phyloP scores from a whole-genome alignment of 305 asterid species.

The Fraxinus angustifolia region DNA sequence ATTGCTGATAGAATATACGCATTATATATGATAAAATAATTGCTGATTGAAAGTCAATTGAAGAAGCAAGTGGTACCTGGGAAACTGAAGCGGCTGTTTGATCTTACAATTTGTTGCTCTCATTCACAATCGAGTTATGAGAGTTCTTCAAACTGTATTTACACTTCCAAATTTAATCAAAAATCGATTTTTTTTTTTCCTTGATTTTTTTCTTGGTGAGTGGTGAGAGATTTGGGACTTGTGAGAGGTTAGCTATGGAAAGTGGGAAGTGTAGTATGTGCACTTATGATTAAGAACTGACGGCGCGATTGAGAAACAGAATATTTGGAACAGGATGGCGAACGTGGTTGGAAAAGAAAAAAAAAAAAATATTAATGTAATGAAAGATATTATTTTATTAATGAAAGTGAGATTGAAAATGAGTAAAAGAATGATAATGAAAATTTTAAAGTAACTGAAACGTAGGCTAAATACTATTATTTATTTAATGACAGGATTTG shows the following conservation, averaged over 20 bases:
- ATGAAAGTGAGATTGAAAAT: no score
- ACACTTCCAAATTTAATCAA: neutral
- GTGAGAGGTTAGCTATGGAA: neutral
- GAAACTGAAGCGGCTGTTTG: neutral
- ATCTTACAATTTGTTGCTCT: neutral
- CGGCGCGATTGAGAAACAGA: no score
- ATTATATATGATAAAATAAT: neutral
- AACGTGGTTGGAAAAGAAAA: no score
- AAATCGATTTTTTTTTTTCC: neutral
- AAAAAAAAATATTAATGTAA: no score
- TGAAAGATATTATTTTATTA: no score
- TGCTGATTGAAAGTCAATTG: neutral
- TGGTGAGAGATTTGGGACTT: neutral
- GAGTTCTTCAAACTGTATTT: neutral
- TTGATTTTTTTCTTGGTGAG: neutral
- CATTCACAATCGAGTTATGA: neutral
- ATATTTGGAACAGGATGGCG: no score
- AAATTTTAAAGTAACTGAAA: no score
- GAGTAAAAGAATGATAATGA: no score
- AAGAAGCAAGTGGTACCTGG: neutral
- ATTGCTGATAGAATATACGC: neutral
- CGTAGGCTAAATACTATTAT: no score
- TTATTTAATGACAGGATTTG: neutral
- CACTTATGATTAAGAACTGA: neutral
- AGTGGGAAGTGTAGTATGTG: neutral